Evolutionary conservation across 495 filamentous ascomycete genomes (phyloP).

Genomic region (Gamarada debralockiae): DNA sequence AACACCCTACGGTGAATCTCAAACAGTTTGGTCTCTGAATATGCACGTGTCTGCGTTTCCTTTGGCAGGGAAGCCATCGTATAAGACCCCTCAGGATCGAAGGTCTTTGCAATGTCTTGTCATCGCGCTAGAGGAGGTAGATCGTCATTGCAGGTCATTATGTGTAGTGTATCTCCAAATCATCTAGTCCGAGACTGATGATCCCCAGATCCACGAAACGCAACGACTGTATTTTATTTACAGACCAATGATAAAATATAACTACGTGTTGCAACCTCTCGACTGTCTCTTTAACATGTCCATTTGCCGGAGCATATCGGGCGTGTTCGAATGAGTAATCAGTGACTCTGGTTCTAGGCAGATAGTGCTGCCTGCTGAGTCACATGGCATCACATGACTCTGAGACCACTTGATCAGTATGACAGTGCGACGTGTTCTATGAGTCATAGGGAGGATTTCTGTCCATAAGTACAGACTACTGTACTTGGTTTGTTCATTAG

Average conservation of each 20-base stretch:
- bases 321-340: no score
- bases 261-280: constrained; percentile 10
- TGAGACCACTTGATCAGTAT: no score
- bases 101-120: constrained; percentile 19
- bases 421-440: no score
- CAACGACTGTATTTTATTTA: constrained; percentile 17
- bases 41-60: constrained; percentile 17
- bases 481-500: no score
- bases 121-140: constrained; percentile 16
- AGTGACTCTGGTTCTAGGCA: no score
- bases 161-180: constrained; percentile 17
- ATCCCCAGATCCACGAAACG: constrained; percentile 9
- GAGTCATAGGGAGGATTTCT: no score
- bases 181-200: constrained; percentile 11
- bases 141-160: constrained; percentile 15
- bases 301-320: not conserved
- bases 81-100: constrained; percentile 18
- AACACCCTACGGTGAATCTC: constrained; percentile 17
- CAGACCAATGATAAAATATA: constrained; percentile 11
- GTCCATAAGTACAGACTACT: no score
- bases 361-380: no score
- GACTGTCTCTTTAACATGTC: constrained; percentile 2
- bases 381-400: no score
- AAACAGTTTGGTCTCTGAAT: constrained; percentile 18
- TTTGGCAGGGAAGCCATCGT: constrained; percentile 14